Percentiles rank a stretch among this genome's conserved stretches.
These are phyloP conservation scores for Chenopodium quinoa DNA, from an alignment of 148 eudicot species.

Conservation along the genomic window DNA sequence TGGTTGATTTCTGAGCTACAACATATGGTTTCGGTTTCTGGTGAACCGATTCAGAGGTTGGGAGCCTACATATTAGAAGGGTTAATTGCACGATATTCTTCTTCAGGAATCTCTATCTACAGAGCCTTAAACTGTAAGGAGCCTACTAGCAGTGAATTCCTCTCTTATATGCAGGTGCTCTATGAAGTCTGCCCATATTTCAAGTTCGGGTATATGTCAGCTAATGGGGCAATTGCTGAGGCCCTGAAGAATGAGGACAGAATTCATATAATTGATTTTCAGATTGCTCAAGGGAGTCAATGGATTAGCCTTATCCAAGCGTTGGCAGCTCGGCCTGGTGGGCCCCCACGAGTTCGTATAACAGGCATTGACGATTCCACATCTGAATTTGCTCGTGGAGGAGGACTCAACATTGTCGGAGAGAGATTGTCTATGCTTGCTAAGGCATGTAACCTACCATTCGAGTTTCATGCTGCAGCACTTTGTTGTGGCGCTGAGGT, in stretches of 20 bases:
- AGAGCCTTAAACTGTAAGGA: slow-evolving; percentile 50
- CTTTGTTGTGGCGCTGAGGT: slow-evolving; percentile 32
- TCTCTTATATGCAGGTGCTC: slow-evolving; percentile 53
- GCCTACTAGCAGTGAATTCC: slow-evolving; percentile 41
- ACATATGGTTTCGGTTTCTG: slow-evolving; percentile 54
- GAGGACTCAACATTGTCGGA: slow-evolving; percentile 44
- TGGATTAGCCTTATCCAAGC: slow-evolving; percentile 59
- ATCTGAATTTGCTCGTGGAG: slow-evolving; percentile 48
- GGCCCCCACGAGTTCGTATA: slow-evolving; percentile 50
- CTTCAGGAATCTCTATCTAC: slow-evolving; percentile 56
- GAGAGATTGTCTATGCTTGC: slow-evolving; percentile 38
- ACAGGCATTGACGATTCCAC: slow-evolving; percentile 55
- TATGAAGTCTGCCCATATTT: slow-evolving; percentile 58
- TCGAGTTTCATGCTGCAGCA: slow-evolving; percentile 42
- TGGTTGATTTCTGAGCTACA: slow-evolving; percentile 53
- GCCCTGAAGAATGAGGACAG: slow-evolving; percentile 45
- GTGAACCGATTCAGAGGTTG: slow-evolving; percentile 56
- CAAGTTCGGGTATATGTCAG: slow-evolving; percentile 63
- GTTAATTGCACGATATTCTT: slow-evolving; percentile 43
- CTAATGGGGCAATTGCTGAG: slow-evolving; percentile 59
- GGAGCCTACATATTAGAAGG: slow-evolving; percentile 72
- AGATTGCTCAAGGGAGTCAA: slow-evolving; percentile 56
- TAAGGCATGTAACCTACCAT: slow-evolving; percentile 40
- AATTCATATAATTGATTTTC: slow-evolving; percentile 61
- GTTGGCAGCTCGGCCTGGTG: slow-evolving; percentile 56